Base-by-base conservation (phyloP, 1,284 basidiomycete genomes). In the Xerocomus nothofagi region DNA sequence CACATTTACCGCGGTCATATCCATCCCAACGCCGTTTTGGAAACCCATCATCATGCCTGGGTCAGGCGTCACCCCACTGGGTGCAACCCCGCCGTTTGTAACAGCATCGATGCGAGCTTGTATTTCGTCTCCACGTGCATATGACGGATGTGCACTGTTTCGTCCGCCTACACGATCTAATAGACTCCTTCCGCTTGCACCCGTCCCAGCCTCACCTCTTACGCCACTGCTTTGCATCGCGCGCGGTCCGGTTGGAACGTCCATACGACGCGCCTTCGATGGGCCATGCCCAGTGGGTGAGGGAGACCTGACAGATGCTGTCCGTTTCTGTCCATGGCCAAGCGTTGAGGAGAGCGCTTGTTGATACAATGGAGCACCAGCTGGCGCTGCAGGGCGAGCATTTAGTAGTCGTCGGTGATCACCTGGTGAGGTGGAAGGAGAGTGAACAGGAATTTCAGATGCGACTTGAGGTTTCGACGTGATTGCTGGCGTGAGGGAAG, bases 101-200 rank as follows among this genome's bases (percentile, higher is more conserved):
- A 90, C 87, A 62, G 78, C 85, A 70, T 89, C 85, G 41, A 90
- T 90, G 24, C 85, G 80, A 20, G 82, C 81, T 62, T 88, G 88
- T 32, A 91, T 84, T 41, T 87, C 85, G 61, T 88, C 86, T 47
- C 76, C 75, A 33, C 73, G 75, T 2, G 50, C 49, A 41, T 52
- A 67, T 10, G 55, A 17, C 34, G 55, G 36, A n/a, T 56, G 57
- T 30, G 46, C 18, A 14, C 44, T 54, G 50, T 74, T 72, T 51
- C 70, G 79, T 15, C 82, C 80, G 45, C 85, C 82, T 27, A 91
- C 80, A 44, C 88, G 79, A 51, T 91, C 88, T 37, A 91, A 68
- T 37, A 91, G 72, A 67, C 88, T 90, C 48, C 82, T 76, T 62
- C 71, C 58, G 47, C 61, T 78, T 8, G 54, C 29, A 46, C 47